A percentile compares a stretch with the other conserved stretches of the same genome.
Conservation (phyloP, 2,329 filamentous ascomycete species). For the Leptodontidium sp. region DNA sequence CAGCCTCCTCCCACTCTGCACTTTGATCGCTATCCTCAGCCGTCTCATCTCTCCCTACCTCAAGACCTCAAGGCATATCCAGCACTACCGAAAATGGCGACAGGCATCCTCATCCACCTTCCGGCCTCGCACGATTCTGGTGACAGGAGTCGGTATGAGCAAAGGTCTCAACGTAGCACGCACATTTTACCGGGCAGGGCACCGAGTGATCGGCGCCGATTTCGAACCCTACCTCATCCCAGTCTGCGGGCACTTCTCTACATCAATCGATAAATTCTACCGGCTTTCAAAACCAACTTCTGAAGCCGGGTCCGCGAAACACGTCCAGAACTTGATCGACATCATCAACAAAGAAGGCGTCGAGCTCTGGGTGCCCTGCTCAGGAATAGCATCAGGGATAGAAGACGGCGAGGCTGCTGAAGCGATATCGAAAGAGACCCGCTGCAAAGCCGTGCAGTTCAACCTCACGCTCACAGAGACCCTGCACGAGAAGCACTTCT, state of each 20-base stretch:
- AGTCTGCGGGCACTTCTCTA: constrained; percentile 38
- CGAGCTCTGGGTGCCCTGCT: constrained; percentile 78
- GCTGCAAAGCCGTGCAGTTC: constrained; percentile 71
- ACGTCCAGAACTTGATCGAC: constrained; percentile 63
- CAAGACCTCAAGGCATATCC: constrained; percentile 27
- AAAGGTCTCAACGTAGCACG: constrained; percentile 74
- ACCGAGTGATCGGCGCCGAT: constrained; percentile 76
- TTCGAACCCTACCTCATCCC: constrained; percentile 52
- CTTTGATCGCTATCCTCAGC: constrained; percentile 33
- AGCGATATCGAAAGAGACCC: constrained; percentile 62
- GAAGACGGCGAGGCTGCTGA: constrained; percentile 74
- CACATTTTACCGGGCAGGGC: constrained; percentile 68
- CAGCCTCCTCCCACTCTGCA: constrained; percentile 38
- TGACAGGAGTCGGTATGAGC: constrained; percentile 77
- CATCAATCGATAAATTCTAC: constrained; percentile 36
- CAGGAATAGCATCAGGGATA: constrained; percentile 69
- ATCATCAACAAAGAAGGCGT: constrained; percentile 68
- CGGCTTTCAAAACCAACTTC: constrained; percentile 47
- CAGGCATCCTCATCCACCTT: constrained; percentile 37
- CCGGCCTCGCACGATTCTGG: constrained; percentile 62
- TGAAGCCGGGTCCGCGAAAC: constrained; percentile 50
- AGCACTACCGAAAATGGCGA: constrained; percentile 36
- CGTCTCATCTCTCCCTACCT: constrained; percentile 32
- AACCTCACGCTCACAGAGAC: constrained; percentile 61
- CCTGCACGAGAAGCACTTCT: constrained; percentile 71